Base-by-base conservation (phyloP, 805 yeast genomes). In the Candida suzukii region DNA sequence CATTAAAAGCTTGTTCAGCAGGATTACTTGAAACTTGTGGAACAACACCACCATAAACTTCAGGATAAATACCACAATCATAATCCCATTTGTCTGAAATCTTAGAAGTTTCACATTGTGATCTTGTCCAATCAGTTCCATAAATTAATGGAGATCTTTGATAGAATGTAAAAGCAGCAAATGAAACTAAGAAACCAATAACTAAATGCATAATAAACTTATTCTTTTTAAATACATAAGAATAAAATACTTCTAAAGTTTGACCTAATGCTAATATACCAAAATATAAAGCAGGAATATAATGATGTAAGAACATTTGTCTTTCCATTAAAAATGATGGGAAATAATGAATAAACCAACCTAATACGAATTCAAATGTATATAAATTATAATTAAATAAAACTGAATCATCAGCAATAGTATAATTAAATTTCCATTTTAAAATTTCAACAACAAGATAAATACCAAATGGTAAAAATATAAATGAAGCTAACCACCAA, bases 221-320 rank as follows among this genome's bases (percentile, higher is more conserved):
- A 48, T 66, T 73, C 37, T 60, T 64, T 27, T 46, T 56, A 41
- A 62, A 53, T 5, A 56, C 42, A 26, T 50, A 42, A 1, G 66
- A 52, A 42, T 55, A 46, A 25, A 59, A 18, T 24, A 61, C 48
- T 46, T 64, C 64, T 22, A 62, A 52, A 11, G 54, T 40, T 43
- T 63, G 56, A 46, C 65, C 63, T 46, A 64, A 40, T 42, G 64
- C 52, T 46, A 66, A 46, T n/a, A 63, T 54, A 13, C 57, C 68
- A 63, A 93, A 93, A 67, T 88, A 93, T 40, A 87, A 74, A 2
- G 98, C 87, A 42, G 96, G 97, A 50, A 93, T 66, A 62, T 91
- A 91, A 63, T 90, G 98, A 63, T 90, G 98, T 58, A 90, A 69
- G 68, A 91, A 90, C 64, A 90, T 64, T 66, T 90, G 97, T 66